Base-by-base conservation (phyloP, 2,329 filamentous ascomycete species). In the Epichloe baconii region DNA sequence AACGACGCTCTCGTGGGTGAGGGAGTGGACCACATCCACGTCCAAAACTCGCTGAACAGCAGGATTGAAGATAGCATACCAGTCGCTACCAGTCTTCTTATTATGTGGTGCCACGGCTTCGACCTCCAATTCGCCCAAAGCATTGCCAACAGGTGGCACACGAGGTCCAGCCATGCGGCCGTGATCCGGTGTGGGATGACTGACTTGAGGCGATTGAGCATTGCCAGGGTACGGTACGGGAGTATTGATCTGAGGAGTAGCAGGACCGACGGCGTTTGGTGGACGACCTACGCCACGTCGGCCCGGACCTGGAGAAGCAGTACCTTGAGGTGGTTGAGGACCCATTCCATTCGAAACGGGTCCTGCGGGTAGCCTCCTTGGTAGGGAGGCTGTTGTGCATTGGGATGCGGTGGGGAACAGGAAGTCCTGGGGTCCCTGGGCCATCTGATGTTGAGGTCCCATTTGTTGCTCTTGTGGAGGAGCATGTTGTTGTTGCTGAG, bases 11-110 rank as follows among this genome's bases (percentile, higher is more conserved):
- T 95, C 88, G 64, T 98, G 93, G 54, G 82, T 80, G 49, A 98
- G 78, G 52, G 89, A 95, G 71, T 97, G 93, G 46, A 96, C 85
- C 40, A 98, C 77, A 57, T 96, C 89, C 50, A 98, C 89, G 64
- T 98, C 93, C 48, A 98, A 75, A 48, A 89, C 82, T 53, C 93
- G 88, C 55, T 87, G 88, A 38, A 96, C 86, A 52, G 85, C 80
- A 44, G 91, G 89, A 70, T 98, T 96, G 77, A 96, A 98, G 57
- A 97, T 87, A 44, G 88, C 91, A 65, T 94, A 95, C 93, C 93
- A 98, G 66, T 97, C 93, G 44, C 80, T 74, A 34, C 88, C 86
- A 52, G 88, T 86, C 65, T 91, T 90, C 77, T 97, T 97, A 56
- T 89, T 81, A 59, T 89, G 83, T 2, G 85, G 79, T 34, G 90